Conservation (phyloP, 441 rosid species). For the Adansonia rubrostipa region DNA sequence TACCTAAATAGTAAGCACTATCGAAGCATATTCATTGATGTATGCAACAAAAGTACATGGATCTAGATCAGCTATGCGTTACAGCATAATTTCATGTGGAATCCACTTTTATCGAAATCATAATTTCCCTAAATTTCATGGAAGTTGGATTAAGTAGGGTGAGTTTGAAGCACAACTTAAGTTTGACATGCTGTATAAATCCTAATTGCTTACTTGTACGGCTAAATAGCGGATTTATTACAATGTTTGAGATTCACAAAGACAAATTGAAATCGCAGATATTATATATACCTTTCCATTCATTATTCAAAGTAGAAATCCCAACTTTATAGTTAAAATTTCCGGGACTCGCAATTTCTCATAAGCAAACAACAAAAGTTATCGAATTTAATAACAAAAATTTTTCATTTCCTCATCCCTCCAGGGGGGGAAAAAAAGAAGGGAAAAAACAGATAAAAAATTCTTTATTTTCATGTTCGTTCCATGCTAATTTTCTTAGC, state of each 20-base stretch:
- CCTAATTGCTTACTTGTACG: background rate
- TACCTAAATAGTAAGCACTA: background rate
- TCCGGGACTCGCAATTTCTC: background rate
- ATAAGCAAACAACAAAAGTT: background rate
- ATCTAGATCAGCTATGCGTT: background rate
- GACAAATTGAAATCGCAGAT: background rate
- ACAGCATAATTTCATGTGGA: background rate
- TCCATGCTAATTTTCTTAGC: constrained; percentile 23
- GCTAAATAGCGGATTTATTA: background rate
- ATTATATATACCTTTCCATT: background rate
- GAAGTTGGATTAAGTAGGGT: background rate
- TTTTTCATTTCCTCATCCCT: background rate
- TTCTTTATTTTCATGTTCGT: background rate
- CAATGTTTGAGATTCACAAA: background rate
- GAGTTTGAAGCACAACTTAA: background rate
- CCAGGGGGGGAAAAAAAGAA: background rate
- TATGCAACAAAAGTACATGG: background rate
- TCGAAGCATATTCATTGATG: background rate
- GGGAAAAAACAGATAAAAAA: background rate
- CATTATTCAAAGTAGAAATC: background rate
- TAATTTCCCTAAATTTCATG: background rate
- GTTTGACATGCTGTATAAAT: background rate
- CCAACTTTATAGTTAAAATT: background rate
- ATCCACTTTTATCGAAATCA: background rate
- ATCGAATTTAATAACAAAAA: background rate